A percentile compares a stretch with the other conserved stretches of the same genome.
Conservation (phyloP, 208 protist genomes). For the Trypanosoma mega region DNA sequence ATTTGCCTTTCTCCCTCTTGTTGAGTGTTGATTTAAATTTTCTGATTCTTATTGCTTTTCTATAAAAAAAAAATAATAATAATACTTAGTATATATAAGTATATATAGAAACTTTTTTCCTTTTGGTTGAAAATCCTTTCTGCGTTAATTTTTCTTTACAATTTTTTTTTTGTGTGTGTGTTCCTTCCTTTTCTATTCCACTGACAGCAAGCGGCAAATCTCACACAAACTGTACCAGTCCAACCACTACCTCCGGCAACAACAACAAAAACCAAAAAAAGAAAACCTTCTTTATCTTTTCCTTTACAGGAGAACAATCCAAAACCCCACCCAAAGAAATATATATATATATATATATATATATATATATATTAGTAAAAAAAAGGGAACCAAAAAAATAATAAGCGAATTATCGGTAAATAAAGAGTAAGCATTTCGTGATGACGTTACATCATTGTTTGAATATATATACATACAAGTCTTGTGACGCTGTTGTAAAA, state of each 20-base stretch:
- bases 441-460: no score
- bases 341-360: slow-evolving; percentile 14
- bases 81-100: not conserved
- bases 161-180: not conserved
- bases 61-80: not conserved
- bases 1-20: no score
- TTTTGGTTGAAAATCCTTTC: no score
- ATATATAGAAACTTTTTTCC: no score
- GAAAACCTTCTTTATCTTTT: no score
- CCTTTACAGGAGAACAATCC: no score
- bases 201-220: not conserved
- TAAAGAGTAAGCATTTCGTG: not conserved
- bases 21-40: no score
- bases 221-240: not conserved
- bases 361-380: slow-evolving; percentile 3
- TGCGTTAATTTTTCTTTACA: not conserved
- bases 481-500: no score
- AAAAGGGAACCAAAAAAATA: not conserved
- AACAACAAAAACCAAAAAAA: slow-evolving; percentile 20
- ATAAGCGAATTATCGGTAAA: not conserved
- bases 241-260: not conserved
- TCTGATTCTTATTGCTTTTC: no score
- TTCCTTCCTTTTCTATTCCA: not conserved
- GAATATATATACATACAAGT: no score
- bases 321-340: not conserved